A percentile compares a stretch with the other conserved stretches of the same genome.
phyloP scores from a whole-genome alignment of 2,329 filamentous ascomycete genomes.

The Lecanicillium sp. region DNA sequence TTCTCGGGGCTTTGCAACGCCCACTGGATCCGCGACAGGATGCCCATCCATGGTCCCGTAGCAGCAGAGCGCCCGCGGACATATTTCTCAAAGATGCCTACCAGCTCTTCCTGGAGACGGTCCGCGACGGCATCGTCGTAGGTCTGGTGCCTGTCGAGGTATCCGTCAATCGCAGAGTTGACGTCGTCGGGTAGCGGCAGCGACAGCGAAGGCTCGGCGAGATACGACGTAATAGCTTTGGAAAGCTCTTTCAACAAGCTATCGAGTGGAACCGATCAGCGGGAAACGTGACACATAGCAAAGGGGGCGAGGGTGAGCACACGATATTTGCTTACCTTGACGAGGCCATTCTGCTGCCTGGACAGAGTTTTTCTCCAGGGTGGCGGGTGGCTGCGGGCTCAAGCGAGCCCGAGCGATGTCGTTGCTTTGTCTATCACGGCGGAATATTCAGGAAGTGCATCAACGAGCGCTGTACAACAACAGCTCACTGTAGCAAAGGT shows the following conservation, averaged over 20 bases:
- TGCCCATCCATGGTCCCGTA: constrained; percentile 59
- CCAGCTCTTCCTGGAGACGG: constrained; percentile 64
- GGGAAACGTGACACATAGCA: constrained; percentile 10
- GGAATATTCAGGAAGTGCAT: too few species aligned
- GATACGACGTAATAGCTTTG: constrained; percentile 45
- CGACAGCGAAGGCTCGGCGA: constrained; percentile 44
- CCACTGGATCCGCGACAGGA: constrained; percentile 56
- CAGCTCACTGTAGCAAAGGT: too few species aligned
- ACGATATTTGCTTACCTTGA: constrained; percentile 6
- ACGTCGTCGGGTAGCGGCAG: constrained; percentile 58
- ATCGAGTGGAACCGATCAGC: constrained; percentile 12
- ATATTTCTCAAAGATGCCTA: constrained; percentile 56
- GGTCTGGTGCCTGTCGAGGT: constrained; percentile 58
- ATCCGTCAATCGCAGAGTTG: constrained; percentile 51
- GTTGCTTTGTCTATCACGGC: too few species aligned
- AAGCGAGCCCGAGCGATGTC: constrained; percentile 6
- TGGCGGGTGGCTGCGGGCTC: constrained; percentile 9
- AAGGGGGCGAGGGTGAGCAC: background rate
- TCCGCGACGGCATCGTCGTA: constrained; percentile 63
- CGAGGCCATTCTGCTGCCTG: constrained; percentile 7
- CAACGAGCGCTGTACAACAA: too few species aligned
- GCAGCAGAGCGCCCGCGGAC: constrained; percentile 48
- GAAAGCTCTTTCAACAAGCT: constrained; percentile 50
- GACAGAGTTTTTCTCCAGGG: constrained; percentile 6
- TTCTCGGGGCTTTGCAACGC: constrained; percentile 54